Base-by-base conservation (phyloP, 2,329 filamentous ascomycete genomes). In the Pyrenochaeta sp. region DNA sequence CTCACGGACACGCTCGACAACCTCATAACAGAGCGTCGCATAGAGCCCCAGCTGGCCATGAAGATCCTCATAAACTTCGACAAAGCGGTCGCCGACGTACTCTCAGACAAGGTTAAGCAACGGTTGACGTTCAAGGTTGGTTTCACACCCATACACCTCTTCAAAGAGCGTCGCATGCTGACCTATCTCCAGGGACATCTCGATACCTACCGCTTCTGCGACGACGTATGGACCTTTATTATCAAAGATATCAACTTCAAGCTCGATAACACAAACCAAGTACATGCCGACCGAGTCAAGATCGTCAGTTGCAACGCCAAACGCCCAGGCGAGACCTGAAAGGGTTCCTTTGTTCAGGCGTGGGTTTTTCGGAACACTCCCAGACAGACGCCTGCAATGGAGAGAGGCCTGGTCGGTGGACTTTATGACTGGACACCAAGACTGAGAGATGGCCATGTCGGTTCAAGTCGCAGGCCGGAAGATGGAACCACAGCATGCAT, bases 181-280 rank as follows among this genome's bases (percentile, higher is more conserved):
- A n/a, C n/a, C n/a, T n/a, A n/a, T n/a, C n/a, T n/a, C n/a, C 61
- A 96, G 93, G 94, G 94, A 34, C 94, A 95, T 68, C 86, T 99
- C 53, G 92, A 97, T 71, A 97, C 94, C 11, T 99, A 99, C 78
- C 88, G 94, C 60, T 99, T 99, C 81, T 99, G 94, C 78, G 94
- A 99, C 75, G 94, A 99, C 77, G 94, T 99, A 46, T 99, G 94
- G 94, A 99, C 94, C 1, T 99, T 99, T 73, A 83, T 99, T 45
- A 96, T 99, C 75, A 96, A 96, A 75, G 94, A 97, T 58, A 92
- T 97, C 42, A 91, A 87, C n/a, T 97, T 99, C 78, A 99, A 99
- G 77, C 87, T 97, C 77, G 93, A 97, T 61, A 90, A 88, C 58
- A 84, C 82, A 43, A 82, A 85, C 49, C 82, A 83, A 1, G 85